Evolutionary conservation across 192 early-diverging fungal genomes (phyloP).

Genomic region (Podila horticola): DNA sequence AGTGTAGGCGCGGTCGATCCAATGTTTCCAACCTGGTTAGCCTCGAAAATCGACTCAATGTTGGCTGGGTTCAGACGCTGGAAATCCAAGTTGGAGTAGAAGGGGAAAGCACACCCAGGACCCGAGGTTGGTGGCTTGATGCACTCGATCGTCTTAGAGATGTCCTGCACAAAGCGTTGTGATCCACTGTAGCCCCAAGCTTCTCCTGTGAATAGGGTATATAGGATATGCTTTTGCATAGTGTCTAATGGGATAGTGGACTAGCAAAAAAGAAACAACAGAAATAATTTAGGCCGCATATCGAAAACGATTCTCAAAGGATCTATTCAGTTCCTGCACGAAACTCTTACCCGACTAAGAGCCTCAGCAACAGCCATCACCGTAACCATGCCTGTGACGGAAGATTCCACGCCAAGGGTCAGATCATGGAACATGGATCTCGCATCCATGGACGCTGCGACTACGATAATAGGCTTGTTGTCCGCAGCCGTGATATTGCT

Average conservation of each 20-base stretch:
- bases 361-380: conserved; percentile 77
- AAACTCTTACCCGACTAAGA: conserved; percentile 64
- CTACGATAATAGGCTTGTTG: conserved; percentile 73
- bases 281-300: conserved; percentile 7
- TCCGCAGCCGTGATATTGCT: conserved; percentile 60
- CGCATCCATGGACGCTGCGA: conserved; percentile 73
- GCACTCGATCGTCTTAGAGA: conserved; percentile 67
- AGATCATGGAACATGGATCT: conserved; percentile 74
- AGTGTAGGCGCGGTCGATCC: conserved; percentile 15
- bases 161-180: conserved; percentile 82
- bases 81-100: conserved; percentile 70
- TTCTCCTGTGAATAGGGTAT: conserved; percentile 79
- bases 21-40: conserved; percentile 65
- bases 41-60: conserved; percentile 79
- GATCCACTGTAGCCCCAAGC: conserved; percentile 84
- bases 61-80: conserved; percentile 69
- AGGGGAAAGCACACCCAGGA: conserved; percentile 71
- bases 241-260: conserved; percentile 51
- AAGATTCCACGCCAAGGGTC: conserved; percentile 63
- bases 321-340: neutral
- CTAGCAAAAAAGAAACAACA: conserved; percentile 15
- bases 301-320: neutral
- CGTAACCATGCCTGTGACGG: conserved; percentile 70
- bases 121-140: conserved; percentile 44
- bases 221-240: conserved; percentile 77